Conservation (phyloP, 208 protist species). For the Trypanosoma lewisi region DNA sequence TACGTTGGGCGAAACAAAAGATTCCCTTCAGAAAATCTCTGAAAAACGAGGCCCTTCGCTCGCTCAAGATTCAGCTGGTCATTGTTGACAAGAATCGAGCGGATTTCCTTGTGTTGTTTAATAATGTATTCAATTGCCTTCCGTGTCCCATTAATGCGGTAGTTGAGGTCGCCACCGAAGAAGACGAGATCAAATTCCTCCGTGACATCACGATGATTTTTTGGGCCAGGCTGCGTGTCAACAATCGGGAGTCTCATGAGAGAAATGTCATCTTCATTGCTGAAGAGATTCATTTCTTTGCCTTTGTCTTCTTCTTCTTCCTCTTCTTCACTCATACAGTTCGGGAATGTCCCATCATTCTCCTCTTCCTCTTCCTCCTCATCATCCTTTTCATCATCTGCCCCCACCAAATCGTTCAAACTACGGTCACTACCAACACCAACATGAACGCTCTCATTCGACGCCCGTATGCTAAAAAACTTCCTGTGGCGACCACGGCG, state of each 20-base stretch:
- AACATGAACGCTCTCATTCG: not conserved
- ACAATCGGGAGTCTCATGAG: conserved; percentile 6
- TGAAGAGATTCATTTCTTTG: not conserved
- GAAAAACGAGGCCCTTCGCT: conserved; percentile 71
- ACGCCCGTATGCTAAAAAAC: conserved; percentile 29
- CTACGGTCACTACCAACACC: conserved; percentile 15
- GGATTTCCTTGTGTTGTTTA: conserved; percentile 51
- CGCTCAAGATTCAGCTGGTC: conserved; percentile 91
- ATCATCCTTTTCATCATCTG: not conserved
- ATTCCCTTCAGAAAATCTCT: conserved; percentile 82
- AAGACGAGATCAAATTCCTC: conserved; percentile 91
- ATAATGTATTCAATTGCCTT: conserved; percentile 80
- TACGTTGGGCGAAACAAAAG: conserved; percentile 93
- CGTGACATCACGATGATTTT: conserved; percentile 60
- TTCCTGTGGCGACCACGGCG: conserved; percentile 32
- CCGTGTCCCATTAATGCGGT: conserved; percentile 90
- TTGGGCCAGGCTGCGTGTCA: not conserved
- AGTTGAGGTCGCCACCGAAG: conserved; percentile 96
- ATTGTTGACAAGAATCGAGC: conserved; percentile 77
- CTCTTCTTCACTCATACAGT: no score
- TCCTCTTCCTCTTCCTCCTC: not conserved
- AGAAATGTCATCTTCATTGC: conserved; percentile 4
- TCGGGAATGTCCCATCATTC: no score
- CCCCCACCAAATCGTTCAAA: conserved; percentile 11
- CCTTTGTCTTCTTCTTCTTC: not conserved